Percentiles rank a stretch among this genome's conserved stretches.
Conservation (phyloP, 371 early-diverging fungal genomes). For the Lichtheimia corymbifera region DNA sequence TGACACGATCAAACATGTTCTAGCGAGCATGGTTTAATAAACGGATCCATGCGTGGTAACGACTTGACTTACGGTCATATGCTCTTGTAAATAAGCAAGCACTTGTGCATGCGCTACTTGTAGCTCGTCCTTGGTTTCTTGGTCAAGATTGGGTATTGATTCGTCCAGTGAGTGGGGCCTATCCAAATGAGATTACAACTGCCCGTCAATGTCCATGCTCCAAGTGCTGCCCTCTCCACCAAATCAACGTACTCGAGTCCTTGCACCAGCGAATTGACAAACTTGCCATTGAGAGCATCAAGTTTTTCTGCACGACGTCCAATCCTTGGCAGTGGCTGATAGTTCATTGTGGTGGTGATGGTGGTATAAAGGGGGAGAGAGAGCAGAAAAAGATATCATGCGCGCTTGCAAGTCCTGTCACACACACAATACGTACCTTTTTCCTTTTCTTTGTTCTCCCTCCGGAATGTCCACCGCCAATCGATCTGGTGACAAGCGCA, state of each 20-base stretch:
- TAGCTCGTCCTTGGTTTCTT: background rate
- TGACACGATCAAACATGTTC: slow-evolving; percentile 7
- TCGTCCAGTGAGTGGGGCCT: background rate
- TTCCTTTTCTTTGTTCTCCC: background rate
- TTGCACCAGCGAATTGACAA: background rate
- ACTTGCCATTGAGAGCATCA: background rate
- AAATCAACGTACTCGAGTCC: background rate
- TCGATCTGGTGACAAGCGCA: no score
- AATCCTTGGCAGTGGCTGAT: background rate
- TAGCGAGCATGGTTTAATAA: no score
- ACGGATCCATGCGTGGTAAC: background rate
- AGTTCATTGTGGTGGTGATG: background rate
- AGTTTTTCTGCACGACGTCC: slow-evolving; percentile 11
- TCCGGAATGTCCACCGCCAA: no score
- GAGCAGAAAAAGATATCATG: background rate
- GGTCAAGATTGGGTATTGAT: background rate
- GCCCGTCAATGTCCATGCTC: background rate
- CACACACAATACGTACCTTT: background rate
- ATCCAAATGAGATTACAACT: background rate
- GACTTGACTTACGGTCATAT: slow-evolving; percentile 3
- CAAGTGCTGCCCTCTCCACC: no score
- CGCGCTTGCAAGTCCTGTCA: background rate
- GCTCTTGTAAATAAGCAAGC: background rate
- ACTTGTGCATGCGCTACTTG: slow-evolving; percentile 2
- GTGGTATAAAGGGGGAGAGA: background rate